Evolutionary conservation across 1,139 yeast genomes (phyloP).

Genomic region (Suhomyces panamericanus): DNA sequence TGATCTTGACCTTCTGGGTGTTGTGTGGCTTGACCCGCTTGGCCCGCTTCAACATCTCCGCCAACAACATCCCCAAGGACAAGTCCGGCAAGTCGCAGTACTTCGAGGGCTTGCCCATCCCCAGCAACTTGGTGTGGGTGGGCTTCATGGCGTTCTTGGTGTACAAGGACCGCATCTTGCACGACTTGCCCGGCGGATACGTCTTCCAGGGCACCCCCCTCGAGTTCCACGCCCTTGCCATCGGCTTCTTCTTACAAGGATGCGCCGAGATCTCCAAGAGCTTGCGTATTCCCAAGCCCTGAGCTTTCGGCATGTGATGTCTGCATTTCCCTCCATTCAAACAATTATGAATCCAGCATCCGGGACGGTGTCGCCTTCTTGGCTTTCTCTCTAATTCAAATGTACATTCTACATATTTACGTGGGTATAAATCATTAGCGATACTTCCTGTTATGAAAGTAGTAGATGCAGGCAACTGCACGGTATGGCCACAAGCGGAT

Average conservation of each 20-base stretch:
- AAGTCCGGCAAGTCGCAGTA: conserved; percentile 72
- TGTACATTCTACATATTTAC: neutral
- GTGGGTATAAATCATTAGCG: neutral
- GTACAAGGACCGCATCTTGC: conserved; percentile 46
- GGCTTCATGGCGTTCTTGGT: conserved; percentile 67
- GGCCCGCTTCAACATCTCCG: conserved; percentile 94
- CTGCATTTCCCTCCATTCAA: neutral
- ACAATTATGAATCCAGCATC: neutral
- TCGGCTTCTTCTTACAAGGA: conserved; percentile 74
- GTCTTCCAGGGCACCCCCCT: conserved; percentile 52
- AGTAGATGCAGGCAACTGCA: neutral
- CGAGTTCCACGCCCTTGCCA: conserved; percentile 73
- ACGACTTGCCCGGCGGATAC: conserved; percentile 66
- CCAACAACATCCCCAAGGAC: conserved; percentile 90
- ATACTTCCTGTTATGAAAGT: neutral
- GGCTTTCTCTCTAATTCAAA: neutral
- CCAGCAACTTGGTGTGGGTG: conserved; percentile 79
- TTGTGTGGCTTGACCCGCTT: conserved; percentile 90
- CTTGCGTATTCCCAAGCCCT: conserved; percentile 87
- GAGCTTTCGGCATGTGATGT: conserved; percentile 13
- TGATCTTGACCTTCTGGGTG: conserved; percentile 79
- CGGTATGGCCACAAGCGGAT: too few species aligned
- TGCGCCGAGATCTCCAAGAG: conserved; percentile 91
- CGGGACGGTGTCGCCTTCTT: too few species aligned
- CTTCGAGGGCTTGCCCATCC: conserved; percentile 96